A percentile compares a stretch with the other conserved stretches of the same genome.
Evolutionary conservation across 176 grass and related monocot genomes (phyloP).

Genomic region (Paspalum notatum): DNA sequence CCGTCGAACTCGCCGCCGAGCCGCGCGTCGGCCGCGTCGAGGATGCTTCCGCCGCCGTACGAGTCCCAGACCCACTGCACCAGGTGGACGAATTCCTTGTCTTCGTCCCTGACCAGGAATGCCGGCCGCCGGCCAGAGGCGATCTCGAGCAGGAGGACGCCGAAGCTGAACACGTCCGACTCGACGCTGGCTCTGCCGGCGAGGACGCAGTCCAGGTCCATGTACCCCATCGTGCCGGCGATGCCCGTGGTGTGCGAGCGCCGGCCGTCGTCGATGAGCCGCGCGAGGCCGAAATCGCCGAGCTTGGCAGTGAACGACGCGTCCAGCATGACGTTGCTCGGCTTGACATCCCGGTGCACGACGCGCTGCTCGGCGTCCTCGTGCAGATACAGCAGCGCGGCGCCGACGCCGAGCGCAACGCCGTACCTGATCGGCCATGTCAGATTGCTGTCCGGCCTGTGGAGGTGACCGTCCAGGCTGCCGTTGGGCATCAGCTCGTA

Average conservation of each 20-base stretch:
- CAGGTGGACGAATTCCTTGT: neutral
- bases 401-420: constrained; percentile 11
- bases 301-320: constrained; percentile 8
- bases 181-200: neutral
- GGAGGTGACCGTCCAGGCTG: constrained; percentile 53
- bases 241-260: neutral
- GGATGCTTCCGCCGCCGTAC: neutral
- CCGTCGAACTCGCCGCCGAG: neutral
- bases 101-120: rapidly evolving
- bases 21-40: constrained; percentile 16
- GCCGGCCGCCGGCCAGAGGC: neutral
- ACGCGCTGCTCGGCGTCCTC: constrained; percentile 6
- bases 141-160: constrained; percentile 51
- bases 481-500: constrained; percentile 67
- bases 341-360: constrained; percentile 43
- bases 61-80: constrained; percentile 24
- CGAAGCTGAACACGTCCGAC: constrained; percentile 48
- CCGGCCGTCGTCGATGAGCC: constrained; percentile 15
- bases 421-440: constrained; percentile 35
- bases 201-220: neutral
- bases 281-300: constrained; percentile 36
- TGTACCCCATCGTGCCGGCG: constrained; percentile 27
- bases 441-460: neutral
- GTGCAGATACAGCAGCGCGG: constrained; percentile 35
- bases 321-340: constrained; percentile 49